A percentile compares a stretch with the other conserved stretches of the same genome.
These are phyloP conservation scores for Aspergillus chevalieri DNA, from an alignment of 2,329 filamentous ascomycete species.

Conservation along the genomic window DNA sequence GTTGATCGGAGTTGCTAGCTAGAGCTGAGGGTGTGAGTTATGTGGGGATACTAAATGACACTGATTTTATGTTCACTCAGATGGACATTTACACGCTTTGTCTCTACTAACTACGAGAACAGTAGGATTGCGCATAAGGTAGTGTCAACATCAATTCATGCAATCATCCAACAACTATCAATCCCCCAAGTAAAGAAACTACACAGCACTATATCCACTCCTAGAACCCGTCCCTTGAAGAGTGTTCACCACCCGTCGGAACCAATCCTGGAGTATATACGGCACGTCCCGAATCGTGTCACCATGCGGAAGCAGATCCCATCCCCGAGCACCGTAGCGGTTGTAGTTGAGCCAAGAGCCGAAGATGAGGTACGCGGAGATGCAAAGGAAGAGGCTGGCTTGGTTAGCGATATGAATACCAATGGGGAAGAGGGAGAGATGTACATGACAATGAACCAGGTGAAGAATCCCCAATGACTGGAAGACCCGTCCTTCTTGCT, in stretches of 20 bases:
- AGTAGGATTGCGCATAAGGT: no score
- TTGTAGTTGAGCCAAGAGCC: conserved; percentile 99
- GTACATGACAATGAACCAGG: conserved; percentile 92
- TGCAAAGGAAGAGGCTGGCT: conserved; percentile 72
- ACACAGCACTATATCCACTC: conserved; percentile 88
- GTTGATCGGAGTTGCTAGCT: background rate
- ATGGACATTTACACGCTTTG: no score
- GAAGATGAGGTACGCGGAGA: conserved; percentile 89
- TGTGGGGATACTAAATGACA: no score
- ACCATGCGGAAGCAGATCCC: conserved; percentile 88
- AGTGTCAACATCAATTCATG: no score
- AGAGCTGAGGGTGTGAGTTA: no score
- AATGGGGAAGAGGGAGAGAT: conserved; percentile 30
- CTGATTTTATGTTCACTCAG: no score
- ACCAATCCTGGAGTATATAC: conserved; percentile 86
- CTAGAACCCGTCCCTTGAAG: conserved; percentile 77
- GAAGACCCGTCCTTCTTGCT: conserved; percentile 43
- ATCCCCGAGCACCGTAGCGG: conserved; percentile 87
- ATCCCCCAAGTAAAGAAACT: background rate
- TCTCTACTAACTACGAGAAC: no score
- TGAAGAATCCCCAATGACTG: conserved; percentile 86
- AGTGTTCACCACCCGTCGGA: conserved; percentile 70
- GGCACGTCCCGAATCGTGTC: conserved; percentile 89
- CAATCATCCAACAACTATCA: no score
- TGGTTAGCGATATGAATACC: conserved; percentile 1